Percentiles rank a stretch among this genome's conserved stretches.
Evolutionary conservation across 768 basidiomycete genomes (phyloP).

Genomic region (Floccularia luteovirens): DNA sequence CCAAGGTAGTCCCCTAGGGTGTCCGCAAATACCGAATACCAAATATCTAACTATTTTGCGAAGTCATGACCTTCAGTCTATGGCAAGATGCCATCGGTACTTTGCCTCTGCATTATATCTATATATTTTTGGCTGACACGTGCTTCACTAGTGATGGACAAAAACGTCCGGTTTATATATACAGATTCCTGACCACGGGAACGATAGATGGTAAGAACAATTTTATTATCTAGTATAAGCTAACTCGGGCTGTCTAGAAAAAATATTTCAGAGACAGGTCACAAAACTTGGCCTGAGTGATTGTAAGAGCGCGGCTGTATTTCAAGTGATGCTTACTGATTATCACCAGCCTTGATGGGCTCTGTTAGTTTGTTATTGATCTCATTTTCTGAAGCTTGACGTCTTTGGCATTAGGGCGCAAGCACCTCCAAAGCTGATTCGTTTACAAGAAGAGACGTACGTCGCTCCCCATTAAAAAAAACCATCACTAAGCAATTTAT

Average conservation of each 20-base stretch:
- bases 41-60: conserved; percentile 3
- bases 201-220: conserved; percentile 72
- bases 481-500: conserved; percentile 3
- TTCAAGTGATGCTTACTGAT: conserved; percentile 4
- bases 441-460: conserved; percentile 79
- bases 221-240: not conserved
- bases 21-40: not conserved
- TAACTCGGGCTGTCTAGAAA: conserved; percentile 39
- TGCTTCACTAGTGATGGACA: conserved; percentile 72
- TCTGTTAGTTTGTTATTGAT: conserved; percentile 30
- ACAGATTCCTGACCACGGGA: conserved; percentile 78
- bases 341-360: conserved; percentile 58
- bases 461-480: conserved; percentile 11
- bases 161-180: conserved; percentile 85
- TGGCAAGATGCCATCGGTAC: conserved; percentile 94
- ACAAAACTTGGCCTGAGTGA: conserved; percentile 89
- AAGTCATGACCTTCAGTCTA: conserved; percentile 90
- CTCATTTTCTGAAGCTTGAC: not conserved
- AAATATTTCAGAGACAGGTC: conserved; percentile 90
- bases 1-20: conserved; percentile 51
- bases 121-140: conserved; percentile 6
- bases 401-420: conserved; percentile 18
- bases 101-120: conserved; percentile 9
- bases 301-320: conserved; percentile 42
- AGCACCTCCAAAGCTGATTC: conserved; percentile 67